phyloP scores from a whole-genome alignment of 805 yeast genomes.

The Tetrapisispora nanseiensis region DNA sequence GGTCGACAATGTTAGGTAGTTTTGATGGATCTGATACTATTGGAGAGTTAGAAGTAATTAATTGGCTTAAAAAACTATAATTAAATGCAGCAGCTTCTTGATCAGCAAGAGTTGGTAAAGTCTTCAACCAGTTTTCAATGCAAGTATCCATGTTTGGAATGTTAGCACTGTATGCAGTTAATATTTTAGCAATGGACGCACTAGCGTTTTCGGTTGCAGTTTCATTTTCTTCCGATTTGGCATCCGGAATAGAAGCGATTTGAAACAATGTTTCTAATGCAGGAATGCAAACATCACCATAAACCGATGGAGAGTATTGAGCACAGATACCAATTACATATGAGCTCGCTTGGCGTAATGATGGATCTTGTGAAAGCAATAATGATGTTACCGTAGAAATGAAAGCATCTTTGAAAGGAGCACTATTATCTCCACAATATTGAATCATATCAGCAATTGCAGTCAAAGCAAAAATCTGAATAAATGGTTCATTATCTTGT shows the following conservation, averaged over 20 bases:
- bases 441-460: slow-evolving; percentile 75
- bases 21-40: slow-evolving; percentile 39
- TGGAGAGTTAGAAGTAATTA: slow-evolving; percentile 60
- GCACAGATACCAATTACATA: slow-evolving; percentile 81
- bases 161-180: slow-evolving; percentile 49
- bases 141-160: slow-evolving; percentile 56
- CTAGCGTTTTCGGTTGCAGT: slow-evolving; percentile 81
- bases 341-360: slow-evolving; percentile 80
- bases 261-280: slow-evolving; percentile 69
- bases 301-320: slow-evolving; percentile 59
- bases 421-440: slow-evolving; percentile 61
- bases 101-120: slow-evolving; percentile 76
- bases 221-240: slow-evolving; percentile 75
- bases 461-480: slow-evolving; percentile 69
- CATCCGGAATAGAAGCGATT: slow-evolving; percentile 66
- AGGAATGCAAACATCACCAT: slow-evolving; percentile 52
- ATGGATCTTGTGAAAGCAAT: slow-evolving; percentile 54
- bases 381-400: slow-evolving; percentile 55
- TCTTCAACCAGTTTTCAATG: slow-evolving; percentile 65
- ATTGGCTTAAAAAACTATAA: slow-evolving; percentile 62
- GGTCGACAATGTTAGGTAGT: slow-evolving; percentile 52
- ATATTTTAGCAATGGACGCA: slow-evolving; percentile 74
- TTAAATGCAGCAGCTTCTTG: slow-evolving; percentile 82
- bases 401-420: slow-evolving; percentile 54
- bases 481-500: slow-evolving; percentile 54